Conservation (phyloP, 345 rosid genomes). For the Raphanus sativus region DNA sequence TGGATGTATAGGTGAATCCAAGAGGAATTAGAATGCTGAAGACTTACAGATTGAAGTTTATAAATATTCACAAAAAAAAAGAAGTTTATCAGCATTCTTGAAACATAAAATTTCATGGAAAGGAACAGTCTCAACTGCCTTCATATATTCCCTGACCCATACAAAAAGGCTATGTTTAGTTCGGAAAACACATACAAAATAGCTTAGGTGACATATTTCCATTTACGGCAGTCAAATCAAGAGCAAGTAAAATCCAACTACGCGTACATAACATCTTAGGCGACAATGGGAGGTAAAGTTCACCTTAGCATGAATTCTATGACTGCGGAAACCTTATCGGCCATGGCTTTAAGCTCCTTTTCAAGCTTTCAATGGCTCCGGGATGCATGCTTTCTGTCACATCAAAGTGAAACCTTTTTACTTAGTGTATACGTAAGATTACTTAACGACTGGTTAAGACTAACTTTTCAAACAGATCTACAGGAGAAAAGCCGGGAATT, state of each 20-base stretch:
- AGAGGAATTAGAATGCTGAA: slow-evolving; percentile 18
- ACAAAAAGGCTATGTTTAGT: slow-evolving; percentile 3
- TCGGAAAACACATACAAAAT: background rate
- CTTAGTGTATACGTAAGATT: too few species aligned
- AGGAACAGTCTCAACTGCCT: slow-evolving; percentile 67
- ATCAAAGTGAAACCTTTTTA: background rate
- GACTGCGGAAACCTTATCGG: slow-evolving; percentile 58
- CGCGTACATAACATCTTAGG: background rate
- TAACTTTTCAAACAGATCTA: slow-evolving; percentile 7
- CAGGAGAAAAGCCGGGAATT: slow-evolving; percentile 1
- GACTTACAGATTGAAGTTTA: slow-evolving; percentile 73
- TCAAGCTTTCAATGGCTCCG: slow-evolving; percentile 44
- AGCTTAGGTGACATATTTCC: background rate
- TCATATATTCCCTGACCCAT: slow-evolving; percentile 66
- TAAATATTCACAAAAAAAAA: too few species aligned
- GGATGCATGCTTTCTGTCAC: slow-evolving; percentile 62
- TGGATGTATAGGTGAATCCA: slow-evolving; percentile 4
- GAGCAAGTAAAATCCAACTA: background rate
- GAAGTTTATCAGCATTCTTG: slow-evolving; percentile 68
- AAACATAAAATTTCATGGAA: slow-evolving; percentile 82
- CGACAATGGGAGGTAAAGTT: slow-evolving; percentile 6
- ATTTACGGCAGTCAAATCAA: slow-evolving; percentile 1
- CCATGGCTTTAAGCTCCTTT: slow-evolving; percentile 46
- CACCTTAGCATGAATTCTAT: slow-evolving; percentile 71
- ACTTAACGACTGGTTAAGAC: background rate